phyloP scores from a whole-genome alignment of 2,329 filamentous ascomycete genomes.

The Monosporascus sp. region DNA sequence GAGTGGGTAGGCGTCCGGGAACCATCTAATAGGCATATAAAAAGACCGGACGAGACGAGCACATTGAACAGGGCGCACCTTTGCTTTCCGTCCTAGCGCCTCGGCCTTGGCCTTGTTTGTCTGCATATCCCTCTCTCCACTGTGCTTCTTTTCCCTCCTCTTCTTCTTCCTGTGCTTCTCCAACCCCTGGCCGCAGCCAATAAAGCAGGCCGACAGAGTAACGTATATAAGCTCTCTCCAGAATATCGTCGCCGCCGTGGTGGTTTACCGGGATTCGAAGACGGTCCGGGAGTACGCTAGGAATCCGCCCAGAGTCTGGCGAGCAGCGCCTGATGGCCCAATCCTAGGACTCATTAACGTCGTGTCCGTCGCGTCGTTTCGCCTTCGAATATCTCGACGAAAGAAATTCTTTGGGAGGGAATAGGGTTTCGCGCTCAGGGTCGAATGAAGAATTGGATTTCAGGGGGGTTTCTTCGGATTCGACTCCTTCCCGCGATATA shows the following conservation, averaged over 20 bases:
- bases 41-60: background rate
- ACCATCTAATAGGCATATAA: background rate
- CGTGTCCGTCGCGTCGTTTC: background rate
- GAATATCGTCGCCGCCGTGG: background rate
- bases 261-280: background rate
- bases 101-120: conserved; percentile 42
- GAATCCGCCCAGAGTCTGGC: conserved; percentile 9
- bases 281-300: background rate
- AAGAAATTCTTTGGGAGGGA: background rate
- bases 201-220: conserved; percentile 2
- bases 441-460: too few species aligned
- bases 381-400: background rate
- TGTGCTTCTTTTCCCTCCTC: conserved; percentile 5
- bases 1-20: background rate
- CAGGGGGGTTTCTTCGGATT: too few species aligned
- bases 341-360: conserved; percentile 13
- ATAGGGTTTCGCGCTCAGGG: background rate
- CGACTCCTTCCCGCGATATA: too few species aligned
- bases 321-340: conserved; percentile 10
- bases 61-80: conserved; percentile 17
- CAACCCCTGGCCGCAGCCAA: conserved; percentile 17
- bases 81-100: conserved; percentile 35
- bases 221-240: conserved; percentile 1
- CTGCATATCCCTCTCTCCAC: conserved; percentile 27
- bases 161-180: background rate